Evolutionary conservation across 768 basidiomycete species (phyloP).

Genomic region (Boletus huronensis): DNA sequence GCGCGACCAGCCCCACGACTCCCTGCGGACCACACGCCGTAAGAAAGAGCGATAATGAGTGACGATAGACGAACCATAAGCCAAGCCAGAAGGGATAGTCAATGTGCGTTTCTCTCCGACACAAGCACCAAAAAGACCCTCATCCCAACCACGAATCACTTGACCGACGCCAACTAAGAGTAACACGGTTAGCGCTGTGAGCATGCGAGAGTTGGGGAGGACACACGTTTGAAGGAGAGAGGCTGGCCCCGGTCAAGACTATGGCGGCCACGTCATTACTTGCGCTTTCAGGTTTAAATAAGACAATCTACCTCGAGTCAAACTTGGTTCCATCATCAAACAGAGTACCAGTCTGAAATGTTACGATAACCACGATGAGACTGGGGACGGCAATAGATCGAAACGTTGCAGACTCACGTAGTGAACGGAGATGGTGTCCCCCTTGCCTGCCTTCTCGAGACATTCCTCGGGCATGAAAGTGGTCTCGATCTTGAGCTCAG

Average conservation of each 20-base stretch:
- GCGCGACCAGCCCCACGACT: slow-evolving; percentile 67
- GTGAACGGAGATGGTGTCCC: slow-evolving; percentile 70
- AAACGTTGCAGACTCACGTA: slow-evolving; percentile 51
- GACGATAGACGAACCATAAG: slow-evolving; percentile 63
- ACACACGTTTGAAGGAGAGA: slow-evolving; percentile 73
- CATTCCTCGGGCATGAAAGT: slow-evolving; percentile 60
- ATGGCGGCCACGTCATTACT: background rate
- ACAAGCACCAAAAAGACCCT: slow-evolving; percentile 83
- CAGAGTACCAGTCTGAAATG: slow-evolving; percentile 63
- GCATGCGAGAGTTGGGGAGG: background rate
- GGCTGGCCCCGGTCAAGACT: slow-evolving; percentile 74
- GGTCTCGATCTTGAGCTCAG: slow-evolving; percentile 58
- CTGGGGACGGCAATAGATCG: background rate
- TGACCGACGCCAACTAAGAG: slow-evolving; percentile 69
- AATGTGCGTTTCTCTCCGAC: slow-evolving; percentile 83
- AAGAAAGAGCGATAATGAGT: background rate
- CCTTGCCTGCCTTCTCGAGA: slow-evolving; percentile 48
- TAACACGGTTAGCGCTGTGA: slow-evolving; percentile 1
- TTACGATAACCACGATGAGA: background rate
- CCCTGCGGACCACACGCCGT: slow-evolving; percentile 40
- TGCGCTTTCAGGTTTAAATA: background rate
- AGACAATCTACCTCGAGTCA: slow-evolving; percentile 68
- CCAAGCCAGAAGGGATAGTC: slow-evolving; percentile 77
- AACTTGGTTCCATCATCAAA: slow-evolving; percentile 77
- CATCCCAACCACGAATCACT: slow-evolving; percentile 84